Base-by-base conservation (phyloP, 2,329 filamentous ascomycete species). In the Sporothrix protearum region DNA sequence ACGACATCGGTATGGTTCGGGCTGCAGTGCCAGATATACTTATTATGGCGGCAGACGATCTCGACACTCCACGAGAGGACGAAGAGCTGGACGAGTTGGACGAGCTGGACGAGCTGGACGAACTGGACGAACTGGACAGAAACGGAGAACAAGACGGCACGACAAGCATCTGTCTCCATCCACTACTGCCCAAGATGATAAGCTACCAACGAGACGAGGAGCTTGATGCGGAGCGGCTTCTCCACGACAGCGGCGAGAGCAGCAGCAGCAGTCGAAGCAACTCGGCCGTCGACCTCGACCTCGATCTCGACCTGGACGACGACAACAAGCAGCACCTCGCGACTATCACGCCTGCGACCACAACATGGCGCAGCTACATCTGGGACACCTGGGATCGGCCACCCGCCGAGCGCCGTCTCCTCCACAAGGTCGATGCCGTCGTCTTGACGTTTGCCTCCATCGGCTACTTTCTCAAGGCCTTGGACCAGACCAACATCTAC, bases 401-500 rank as follows among this genome's bases (percentile, higher is more conserved):
- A 0, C 69, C 74, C 7, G 77, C 80, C 33, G 76, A 80, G 74
- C 77, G 79, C 7, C 73, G 76, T 70, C 73, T 80, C 19, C 74
- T 80, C 7, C 79, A 79, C 76, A 80, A 80, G 63, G 71, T 80
- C 1, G 79, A 80, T 16, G 78, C 78, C 5, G 79, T 79, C 49
- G 75, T 80, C 9, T 74, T 80, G 45, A 80, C 79, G 0, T 79
- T 80, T 74, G 77, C 78, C 1, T 80, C 78, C 2, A 73, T 80
- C 7, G 78, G 78, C 0, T 79, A 79, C 57, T 79, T 80, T n/a
- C 73, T 79, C 28, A 80, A 79, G 63, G 78, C 79, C 4, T 76
- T 83, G 0, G 82, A 83, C 59, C 80, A 81, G 42, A 78, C 77
- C 6, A 83, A 83, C 59, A 74, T 83, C 63, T 80, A 79, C 72